phyloP scores from a whole-genome alignment of 2,329 filamentous ascomycete genomes.

The Hypoxylon sp. region DNA sequence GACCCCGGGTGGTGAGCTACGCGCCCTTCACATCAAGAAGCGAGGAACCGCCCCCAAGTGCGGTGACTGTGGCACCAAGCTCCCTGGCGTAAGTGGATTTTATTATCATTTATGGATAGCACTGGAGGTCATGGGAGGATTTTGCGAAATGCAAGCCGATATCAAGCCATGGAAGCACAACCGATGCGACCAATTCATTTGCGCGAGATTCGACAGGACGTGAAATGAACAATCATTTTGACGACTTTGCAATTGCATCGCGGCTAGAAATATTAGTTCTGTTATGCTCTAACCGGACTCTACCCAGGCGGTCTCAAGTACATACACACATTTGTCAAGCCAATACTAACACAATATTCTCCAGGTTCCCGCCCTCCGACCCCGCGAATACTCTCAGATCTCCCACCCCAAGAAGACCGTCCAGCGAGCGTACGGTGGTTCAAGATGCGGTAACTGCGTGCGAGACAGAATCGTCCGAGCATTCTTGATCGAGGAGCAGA shows the following conservation, averaged over 20 bases:
- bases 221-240: no score
- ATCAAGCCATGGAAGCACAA: constrained; percentile 1
- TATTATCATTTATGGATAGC: background rate
- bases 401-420: constrained; percentile 99
- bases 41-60: constrained; percentile 97
- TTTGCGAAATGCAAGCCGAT: constrained; percentile 1
- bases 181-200: background rate
- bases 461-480: constrained; percentile 97
- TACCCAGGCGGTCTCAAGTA: background rate
- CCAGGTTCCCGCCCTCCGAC: constrained; percentile 93
- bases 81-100: constrained; percentile 85
- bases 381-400: constrained; percentile 96
- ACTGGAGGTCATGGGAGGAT: background rate
- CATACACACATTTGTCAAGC: background rate
- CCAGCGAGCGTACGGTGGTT: constrained; percentile 97
- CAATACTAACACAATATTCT: constrained; percentile 46
- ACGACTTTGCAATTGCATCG: background rate
- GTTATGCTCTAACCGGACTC: background rate
- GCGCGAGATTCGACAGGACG: no score
- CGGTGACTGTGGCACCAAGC: constrained; percentile 98
- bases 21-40: constrained; percentile 99
- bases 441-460: constrained; percentile 98
- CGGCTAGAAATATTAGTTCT: background rate
- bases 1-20: constrained; percentile 94
- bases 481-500: constrained; percentile 99